Evolutionary conservation across 306 rosid species (phyloP).

Genomic region (Neltuma alba): DNA sequence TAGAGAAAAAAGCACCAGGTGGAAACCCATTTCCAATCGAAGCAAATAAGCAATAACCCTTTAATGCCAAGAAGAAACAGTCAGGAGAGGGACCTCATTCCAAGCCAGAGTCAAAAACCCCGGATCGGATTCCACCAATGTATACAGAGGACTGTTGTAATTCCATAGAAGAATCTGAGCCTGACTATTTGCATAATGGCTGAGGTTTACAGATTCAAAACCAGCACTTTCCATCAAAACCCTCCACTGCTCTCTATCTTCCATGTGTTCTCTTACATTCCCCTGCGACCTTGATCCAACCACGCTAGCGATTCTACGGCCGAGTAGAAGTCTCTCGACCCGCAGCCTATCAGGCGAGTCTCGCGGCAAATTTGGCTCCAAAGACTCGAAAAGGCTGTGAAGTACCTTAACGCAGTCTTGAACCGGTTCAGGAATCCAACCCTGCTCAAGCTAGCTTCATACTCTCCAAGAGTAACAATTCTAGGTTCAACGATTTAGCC

Average conservation of each 20-base stretch:
- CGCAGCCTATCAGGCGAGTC: conserved; percentile 74
- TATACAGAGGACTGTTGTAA: conserved; percentile 62
- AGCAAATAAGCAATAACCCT: conserved; percentile 3
- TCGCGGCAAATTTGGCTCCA: conserved; percentile 70
- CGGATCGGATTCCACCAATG: conserved; percentile 67
- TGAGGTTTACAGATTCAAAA: conserved; percentile 66
- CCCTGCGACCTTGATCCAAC: conserved; percentile 54
- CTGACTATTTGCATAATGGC: conserved; percentile 91
- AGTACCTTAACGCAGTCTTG: conserved; percentile 69
- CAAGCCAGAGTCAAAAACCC: conserved; percentile 89
- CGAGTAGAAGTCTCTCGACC: conserved; percentile 69
- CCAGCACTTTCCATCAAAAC: conserved; percentile 69
- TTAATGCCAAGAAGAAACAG: conserved; percentile 94
- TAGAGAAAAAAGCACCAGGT: conserved; percentile 80
- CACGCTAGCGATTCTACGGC: conserved; percentile 60
- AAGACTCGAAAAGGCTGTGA: conserved; percentile 78
- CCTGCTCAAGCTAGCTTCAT: conserved; percentile 73
- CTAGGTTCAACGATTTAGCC: conserved; percentile 77
- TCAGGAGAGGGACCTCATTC: conserved; percentile 78
- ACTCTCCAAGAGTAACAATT: conserved; percentile 85
- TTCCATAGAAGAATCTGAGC: conserved; percentile 82
- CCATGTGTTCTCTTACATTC: conserved; percentile 63
- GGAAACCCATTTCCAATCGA: conserved; percentile 47
- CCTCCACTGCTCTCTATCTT: conserved; percentile 82
- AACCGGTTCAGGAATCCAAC: conserved; percentile 63